Conservation (phyloP, 768 basidiomycete genomes). For the Fomitopsis pulvina region DNA sequence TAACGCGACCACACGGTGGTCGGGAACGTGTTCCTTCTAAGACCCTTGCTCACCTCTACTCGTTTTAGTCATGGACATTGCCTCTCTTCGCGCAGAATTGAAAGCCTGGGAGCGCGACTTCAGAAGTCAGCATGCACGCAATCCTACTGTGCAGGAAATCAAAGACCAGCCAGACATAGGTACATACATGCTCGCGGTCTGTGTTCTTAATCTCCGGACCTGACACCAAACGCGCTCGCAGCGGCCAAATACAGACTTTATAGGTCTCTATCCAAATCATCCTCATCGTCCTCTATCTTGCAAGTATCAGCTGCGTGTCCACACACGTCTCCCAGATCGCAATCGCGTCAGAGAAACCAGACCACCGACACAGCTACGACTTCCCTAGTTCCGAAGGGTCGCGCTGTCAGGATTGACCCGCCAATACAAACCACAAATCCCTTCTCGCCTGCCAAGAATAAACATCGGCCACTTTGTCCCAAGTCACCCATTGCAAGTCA, state of each 20-base stretch:
- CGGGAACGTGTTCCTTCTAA: conserved; percentile 10
- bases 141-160: conserved; percentile 68
- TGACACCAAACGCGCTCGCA: conserved; percentile 25
- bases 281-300: conserved; percentile 13
- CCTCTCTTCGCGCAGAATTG: conserved; percentile 57
- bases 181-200: conserved; percentile 28
- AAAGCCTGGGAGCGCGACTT: conserved; percentile 77
- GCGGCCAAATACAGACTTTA: conserved; percentile 79
- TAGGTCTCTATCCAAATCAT: conserved; percentile 61
- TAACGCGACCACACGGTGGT: conserved; percentile 15
- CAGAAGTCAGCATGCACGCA: conserved; percentile 43
- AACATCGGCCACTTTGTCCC: conserved; percentile 33
- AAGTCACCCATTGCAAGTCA: conserved; percentile 4
- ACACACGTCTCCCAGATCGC: conserved; percentile 28
- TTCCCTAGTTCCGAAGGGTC: conserved; percentile 42
- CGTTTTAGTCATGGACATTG: conserved; percentile 31
- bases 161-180: conserved; percentile 55
- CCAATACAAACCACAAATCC: conserved; percentile 62
- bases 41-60: conserved; percentile 8
- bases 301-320: conserved; percentile 24
- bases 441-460: conserved; percentile 73
- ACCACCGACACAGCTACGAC: conserved; percentile 25
- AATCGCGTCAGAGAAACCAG: conserved; percentile 20
- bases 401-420: conserved; percentile 42
- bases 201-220: conserved; percentile 10